phyloP scores from a whole-genome alignment of 139 green algal genomes.

The Axilococcus clingmanii region DNA sequence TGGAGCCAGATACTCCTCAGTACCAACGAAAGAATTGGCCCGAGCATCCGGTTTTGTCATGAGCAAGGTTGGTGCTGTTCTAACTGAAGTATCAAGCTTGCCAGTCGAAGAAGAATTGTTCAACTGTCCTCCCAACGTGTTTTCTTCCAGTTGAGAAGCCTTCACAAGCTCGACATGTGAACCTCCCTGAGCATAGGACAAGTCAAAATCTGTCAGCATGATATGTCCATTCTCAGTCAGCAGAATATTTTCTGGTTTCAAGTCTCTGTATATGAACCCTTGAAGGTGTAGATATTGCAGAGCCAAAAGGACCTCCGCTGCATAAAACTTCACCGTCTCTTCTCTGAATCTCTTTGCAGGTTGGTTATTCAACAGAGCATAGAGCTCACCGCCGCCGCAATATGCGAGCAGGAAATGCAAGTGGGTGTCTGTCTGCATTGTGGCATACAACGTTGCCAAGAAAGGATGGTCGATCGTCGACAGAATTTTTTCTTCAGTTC shows the following conservation, averaged over 20 bases:
- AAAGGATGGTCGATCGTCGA: constrained; percentile 89
- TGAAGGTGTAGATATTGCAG: constrained; percentile 97
- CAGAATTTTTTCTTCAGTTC: constrained; percentile 86
- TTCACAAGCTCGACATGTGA: constrained; percentile 24
- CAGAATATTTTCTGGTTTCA: constrained; percentile 99
- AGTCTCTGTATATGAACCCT: constrained; percentile 90
- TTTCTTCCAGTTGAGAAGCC: neutral
- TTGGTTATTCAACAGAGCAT: constrained; percentile 58
- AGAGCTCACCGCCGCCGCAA: constrained; percentile 73
- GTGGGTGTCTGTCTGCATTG: constrained; percentile 85
- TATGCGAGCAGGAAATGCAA: constrained; percentile 76
- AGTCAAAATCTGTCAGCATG: constrained; percentile 96
- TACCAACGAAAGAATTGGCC: constrained; percentile 89
- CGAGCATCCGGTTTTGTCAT: constrained; percentile 71
- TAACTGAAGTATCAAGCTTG: neutral
- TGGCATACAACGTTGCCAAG: constrained; percentile 85
- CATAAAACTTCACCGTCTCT: constrained; percentile 77
- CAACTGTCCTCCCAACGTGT: neutral
- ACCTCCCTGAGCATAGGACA: constrained; percentile 61
- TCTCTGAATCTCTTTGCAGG: constrained; percentile 67
- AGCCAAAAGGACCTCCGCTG: constrained; percentile 85
- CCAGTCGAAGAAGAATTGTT: neutral
- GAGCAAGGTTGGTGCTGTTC: constrained; percentile 22
- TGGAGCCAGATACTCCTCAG: constrained; percentile 75
- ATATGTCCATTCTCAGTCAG: constrained; percentile 81